Base-by-base conservation (phyloP, 2,329 filamentous ascomycete species). In the Ophiognomonia clavigignenti-juglandacearum region DNA sequence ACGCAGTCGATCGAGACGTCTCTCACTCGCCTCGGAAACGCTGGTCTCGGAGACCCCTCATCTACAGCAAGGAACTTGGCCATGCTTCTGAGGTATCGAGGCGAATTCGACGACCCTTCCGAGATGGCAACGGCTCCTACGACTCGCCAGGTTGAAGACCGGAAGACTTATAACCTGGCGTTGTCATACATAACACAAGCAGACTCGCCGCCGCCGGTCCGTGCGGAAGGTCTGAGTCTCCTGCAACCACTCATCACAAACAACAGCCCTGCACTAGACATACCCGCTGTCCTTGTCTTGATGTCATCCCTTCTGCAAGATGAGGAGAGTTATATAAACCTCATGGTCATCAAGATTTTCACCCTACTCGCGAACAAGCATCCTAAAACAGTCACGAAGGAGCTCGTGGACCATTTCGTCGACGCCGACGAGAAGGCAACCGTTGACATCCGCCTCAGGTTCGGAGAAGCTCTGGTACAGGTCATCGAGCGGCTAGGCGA, bases 321-420 rank as follows among this genome's bases (percentile, higher is more conserved):
- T 40, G 69, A 74, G 6, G 86, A 89, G 47, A 83, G 86, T 47
- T 90, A 84, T 58, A 82, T 88, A 51, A 85, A 86, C 56, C 68
- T 85, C 3, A 75, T 80, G n/a, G 77, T 81, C 14, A 78, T 89
- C 51, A 80, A 80, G 52, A 72, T 83, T 1, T 79, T 87, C 49
- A 75, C 77, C 0, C 75, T 80, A 20, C 64, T 90, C 10, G 77
- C 83, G 0, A 66, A 73, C 52, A 73, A 70, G 47, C 83, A 87
- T 42, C 82, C 84, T 0, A 77, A 73, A 35, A 76, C 83, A 0
- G 81, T 82, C 0, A 67, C 77, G 4, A 72, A 70, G 19, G 83
- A 87, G 55, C 65, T 89, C 0, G 65, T 85, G 0, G 83, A 87
- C 20, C 75, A 80, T 35, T 89, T 88, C 54, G 64, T 85, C 16